Conservation (phyloP, 1,284 basidiomycete species). For the Cystobasidium sp. region DNA sequence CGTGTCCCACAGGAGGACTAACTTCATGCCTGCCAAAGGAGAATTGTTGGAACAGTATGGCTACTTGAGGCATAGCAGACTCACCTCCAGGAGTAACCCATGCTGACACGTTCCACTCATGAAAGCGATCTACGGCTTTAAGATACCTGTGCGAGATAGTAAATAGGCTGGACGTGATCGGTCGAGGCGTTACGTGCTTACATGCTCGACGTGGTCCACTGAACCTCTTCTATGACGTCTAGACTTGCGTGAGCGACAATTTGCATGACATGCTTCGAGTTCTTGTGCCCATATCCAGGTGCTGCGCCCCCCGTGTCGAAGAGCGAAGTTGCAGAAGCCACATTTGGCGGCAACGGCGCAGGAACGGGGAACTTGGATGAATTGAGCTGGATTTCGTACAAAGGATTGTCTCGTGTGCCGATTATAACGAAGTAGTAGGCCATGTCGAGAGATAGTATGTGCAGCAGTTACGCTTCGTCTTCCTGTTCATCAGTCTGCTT, state of each 20-base stretch:
- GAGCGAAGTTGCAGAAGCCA: slow-evolving; percentile 28
- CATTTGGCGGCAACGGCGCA: slow-evolving; percentile 41
- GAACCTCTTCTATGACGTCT: slow-evolving; percentile 87
- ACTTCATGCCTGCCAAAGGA: slow-evolving; percentile 75
- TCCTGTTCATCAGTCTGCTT: too few species aligned
- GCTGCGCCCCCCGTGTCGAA: slow-evolving; percentile 34
- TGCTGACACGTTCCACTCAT: slow-evolving; percentile 94
- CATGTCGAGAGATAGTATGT: background rate
- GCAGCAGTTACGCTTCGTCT: too few species aligned
- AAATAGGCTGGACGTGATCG: background rate
- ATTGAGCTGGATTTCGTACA: slow-evolving; percentile 53
- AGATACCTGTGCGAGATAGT: slow-evolving; percentile 70
- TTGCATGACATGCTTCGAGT: slow-evolving; percentile 78
- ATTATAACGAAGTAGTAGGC: slow-evolving; percentile 50
- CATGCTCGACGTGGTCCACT: slow-evolving; percentile 83
- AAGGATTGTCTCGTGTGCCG: slow-evolving; percentile 54
- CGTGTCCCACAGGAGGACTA: slow-evolving; percentile 84
- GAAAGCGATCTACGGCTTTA: slow-evolving; percentile 90
- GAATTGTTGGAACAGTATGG: background rate
- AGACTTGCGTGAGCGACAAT: slow-evolving; percentile 94
- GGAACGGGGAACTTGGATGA: slow-evolving; percentile 46
- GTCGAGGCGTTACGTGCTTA: slow-evolving; percentile 59
- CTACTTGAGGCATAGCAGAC: slow-evolving; percentile 54
- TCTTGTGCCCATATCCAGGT: slow-evolving; percentile 50
- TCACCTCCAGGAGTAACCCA: slow-evolving; percentile 90